A percentile compares a stretch with the other conserved stretches of the same genome.
Conservation (phyloP, 176 grass and related monocot species). For the Ampelocalamus luodianensis region DNA sequence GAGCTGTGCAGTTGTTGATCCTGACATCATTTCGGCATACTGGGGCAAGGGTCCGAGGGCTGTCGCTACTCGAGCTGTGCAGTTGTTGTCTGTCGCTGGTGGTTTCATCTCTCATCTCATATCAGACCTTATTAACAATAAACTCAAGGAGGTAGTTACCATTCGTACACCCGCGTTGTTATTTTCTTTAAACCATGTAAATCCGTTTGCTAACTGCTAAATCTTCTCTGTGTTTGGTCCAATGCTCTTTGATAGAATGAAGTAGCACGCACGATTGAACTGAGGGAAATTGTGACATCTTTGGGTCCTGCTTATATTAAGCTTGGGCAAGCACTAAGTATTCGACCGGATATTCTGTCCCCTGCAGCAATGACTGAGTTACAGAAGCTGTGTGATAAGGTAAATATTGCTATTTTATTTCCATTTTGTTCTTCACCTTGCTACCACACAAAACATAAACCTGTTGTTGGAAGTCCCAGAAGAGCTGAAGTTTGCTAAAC, state of each 20-base stretch:
- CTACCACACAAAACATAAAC: neutral
- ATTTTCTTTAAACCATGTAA: neutral
- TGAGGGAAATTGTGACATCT: slow-evolving; percentile 95
- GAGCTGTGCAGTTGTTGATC: too few species aligned
- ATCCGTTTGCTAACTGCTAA: neutral
- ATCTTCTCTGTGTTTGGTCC: slow-evolving; percentile 3
- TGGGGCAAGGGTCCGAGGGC: slow-evolving; percentile 82
- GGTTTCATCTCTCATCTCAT: slow-evolving; percentile 87
- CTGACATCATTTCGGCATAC: slow-evolving; percentile 81
- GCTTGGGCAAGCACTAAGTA: slow-evolving; percentile 90
- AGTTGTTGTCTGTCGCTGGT: slow-evolving; percentile 85
- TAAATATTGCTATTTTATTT: slow-evolving; percentile 5
- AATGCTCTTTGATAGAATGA: slow-evolving; percentile 59
- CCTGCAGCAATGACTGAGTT: slow-evolving; percentile 91
- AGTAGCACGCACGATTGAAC: slow-evolving; percentile 82
- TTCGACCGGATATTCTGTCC: slow-evolving; percentile 93
- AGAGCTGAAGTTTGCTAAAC: slow-evolving; percentile 6
- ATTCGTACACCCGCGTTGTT: neutral
- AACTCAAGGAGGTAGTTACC: slow-evolving; percentile 77
- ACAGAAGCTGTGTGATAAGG: slow-evolving; percentile 97
- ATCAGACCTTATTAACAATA: slow-evolving; percentile 77
- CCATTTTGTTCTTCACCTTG: neutral
- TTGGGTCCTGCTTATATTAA: slow-evolving; percentile 96
- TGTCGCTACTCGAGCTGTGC: slow-evolving; percentile 74
- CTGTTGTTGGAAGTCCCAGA: neutral